Percentiles rank a stretch among this genome's conserved stretches.
These are phyloP conservation scores for Thielaviopsis punctulata DNA, from an alignment of 2,329 filamentous ascomycete genomes.

Conservation along the genomic window DNA sequence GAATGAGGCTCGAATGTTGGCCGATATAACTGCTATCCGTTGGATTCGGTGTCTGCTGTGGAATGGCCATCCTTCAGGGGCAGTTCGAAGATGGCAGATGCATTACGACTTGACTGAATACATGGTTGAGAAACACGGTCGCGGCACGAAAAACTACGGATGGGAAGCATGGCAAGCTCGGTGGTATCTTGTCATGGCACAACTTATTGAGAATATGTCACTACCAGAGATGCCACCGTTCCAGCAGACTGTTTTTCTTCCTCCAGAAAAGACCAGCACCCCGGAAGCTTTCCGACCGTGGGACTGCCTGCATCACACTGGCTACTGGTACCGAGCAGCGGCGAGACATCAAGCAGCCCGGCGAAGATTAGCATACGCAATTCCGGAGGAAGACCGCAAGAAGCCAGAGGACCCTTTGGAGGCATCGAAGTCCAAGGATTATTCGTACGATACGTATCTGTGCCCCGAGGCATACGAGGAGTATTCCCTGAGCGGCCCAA, in stretches of 20 bases:
- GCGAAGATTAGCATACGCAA: conserved; percentile 34
- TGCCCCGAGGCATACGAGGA: conserved; percentile 47
- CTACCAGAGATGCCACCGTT: conserved; percentile 32
- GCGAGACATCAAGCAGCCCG: conserved; percentile 38
- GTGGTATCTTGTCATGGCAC: conserved; percentile 46
- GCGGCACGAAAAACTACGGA: conserved; percentile 75
- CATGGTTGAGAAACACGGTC: conserved; percentile 66
- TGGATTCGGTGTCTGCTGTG: conserved; percentile 70
- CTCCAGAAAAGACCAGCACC: conserved; percentile 39
- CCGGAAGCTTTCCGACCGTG: conserved; percentile 43
- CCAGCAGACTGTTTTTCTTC: conserved; percentile 30
- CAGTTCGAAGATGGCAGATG: conserved; percentile 61
- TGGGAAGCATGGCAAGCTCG: conserved; percentile 89
- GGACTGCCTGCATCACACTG: conserved; percentile 47
- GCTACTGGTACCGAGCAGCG: conserved; percentile 49
- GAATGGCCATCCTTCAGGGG: conserved; percentile 60
- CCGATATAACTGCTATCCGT: conserved; percentile 66
- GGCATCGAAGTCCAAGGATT: conserved; percentile 31
- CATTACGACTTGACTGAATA: conserved; percentile 61
- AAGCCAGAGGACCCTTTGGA: conserved; percentile 31
- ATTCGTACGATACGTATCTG: conserved; percentile 48
- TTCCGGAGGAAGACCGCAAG: conserved; percentile 41
- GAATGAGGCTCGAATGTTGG: conserved; percentile 78
- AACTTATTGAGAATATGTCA: conserved; percentile 36
- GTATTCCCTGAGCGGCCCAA: conserved; percentile 31